These are phyloP conservation scores for Beauveria rudraprayagi DNA, from an alignment of 2,329 filamentous ascomycete species.

Conservation along the genomic window DNA sequence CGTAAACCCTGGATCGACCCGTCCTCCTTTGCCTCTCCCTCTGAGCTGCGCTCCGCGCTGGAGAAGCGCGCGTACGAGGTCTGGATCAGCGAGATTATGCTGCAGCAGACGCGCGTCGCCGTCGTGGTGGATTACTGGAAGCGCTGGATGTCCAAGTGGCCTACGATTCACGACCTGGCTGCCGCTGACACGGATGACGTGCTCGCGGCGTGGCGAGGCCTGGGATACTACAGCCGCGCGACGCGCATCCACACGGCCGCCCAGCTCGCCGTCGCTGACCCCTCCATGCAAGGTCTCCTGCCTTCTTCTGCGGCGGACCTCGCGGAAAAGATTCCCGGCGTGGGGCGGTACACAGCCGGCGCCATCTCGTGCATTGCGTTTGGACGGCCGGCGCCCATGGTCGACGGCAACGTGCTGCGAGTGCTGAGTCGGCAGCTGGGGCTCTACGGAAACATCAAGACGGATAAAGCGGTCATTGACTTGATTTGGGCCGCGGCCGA, in stretches of 20 bases:
- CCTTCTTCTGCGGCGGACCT: constrained; percentile 39
- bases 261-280: constrained; percentile 38
- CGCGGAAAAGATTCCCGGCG: constrained; percentile 46
- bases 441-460: constrained; percentile 47
- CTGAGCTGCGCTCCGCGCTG: constrained; percentile 33
- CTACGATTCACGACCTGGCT: constrained; percentile 48
- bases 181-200: constrained; percentile 47
- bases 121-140: constrained; percentile 57
- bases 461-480: constrained; percentile 44
- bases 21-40: constrained; percentile 14
- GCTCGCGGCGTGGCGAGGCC: constrained; percentile 49
- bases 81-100: constrained; percentile 61
- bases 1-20: constrained; percentile 50
- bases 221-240: constrained; percentile 59
- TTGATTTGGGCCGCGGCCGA: constrained; percentile 51
- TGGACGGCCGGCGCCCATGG: constrained; percentile 49
- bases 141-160: constrained; percentile 53
- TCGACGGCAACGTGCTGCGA: constrained; percentile 55
- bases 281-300: constrained; percentile 37
- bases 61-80: constrained; percentile 54
- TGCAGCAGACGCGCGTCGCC: constrained; percentile 57
- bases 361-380: constrained; percentile 57
- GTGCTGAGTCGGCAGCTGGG: constrained; percentile 55
- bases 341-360: constrained; percentile 55
- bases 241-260: constrained; percentile 52